Evolutionary conservation across 225 moss, liverwort and hornwort species (phyloP), one percentile per base, ranked within the genome.

Genomic region (Marchantia paleacea): DNA sequence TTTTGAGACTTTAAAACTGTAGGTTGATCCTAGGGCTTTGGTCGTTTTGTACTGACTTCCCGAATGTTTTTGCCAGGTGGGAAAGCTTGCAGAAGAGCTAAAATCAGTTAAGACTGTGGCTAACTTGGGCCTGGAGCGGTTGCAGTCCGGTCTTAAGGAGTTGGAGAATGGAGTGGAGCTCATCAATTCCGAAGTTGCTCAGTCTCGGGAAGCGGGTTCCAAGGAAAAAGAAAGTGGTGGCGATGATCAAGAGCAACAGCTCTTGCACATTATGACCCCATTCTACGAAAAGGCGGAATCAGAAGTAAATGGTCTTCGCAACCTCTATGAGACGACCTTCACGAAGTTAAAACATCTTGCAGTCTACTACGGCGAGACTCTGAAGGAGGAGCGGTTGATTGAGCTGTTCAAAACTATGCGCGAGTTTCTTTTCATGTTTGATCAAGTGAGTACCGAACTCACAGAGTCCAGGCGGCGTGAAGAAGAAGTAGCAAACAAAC

Each of bases 381-480:
- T 92, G 0, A 89, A 89, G 2, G 90, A 93, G 12, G 93, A 95
- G 48, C 57, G 7, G 0, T 81, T 92, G 63, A 87, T 83, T 0
- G 89, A 97, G 12, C 61, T 97, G 53, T 97, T 97, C 83, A 92
- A 80, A 13, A 97, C 89, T 0, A 92, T 92, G 85, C 88, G 92
- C 8, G 93, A 93, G 78, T 97, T 97, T 72, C 85, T 95, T 15
- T 91, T 90, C 24, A 97, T 97, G 97, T 93, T 97, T 83, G 95
- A 97, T 73, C 91, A 89, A 78, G 95, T 90, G 48, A 89, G 79
- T 52, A 74, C 87, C 7, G 93, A 97, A 76, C 84, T 97, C 15
- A 90, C 82, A 0, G 88, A 85, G 55, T 28, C 65, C 3, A 83
- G 84, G 47, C 47, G n/a, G 0, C 89, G 87, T 0, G 89, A 90